Base-by-base conservation (phyloP, 805 yeast species). In the Debaryomyces hansenii region DNA sequence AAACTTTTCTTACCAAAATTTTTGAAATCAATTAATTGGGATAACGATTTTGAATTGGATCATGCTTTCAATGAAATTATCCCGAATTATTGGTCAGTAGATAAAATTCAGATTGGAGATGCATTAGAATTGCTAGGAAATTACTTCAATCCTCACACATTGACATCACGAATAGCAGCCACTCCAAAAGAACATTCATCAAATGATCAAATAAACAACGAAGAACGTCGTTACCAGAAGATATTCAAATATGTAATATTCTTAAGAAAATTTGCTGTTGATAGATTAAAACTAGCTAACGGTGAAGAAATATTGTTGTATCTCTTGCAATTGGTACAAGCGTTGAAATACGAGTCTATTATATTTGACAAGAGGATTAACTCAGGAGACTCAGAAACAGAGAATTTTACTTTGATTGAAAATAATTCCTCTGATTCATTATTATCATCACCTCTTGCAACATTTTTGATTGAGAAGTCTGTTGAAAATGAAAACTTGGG, bases 241-340 rank as follows among this genome's bases (percentile, higher is more conserved):
- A 63, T 72, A 11, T 66, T 61, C 50, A 55, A 54, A 40, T 61
- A 66, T 48, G 67, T 88, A 37, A 74, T 81, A 1, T 79, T 83
- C 6, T 89, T 92, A 11, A 72, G 97, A 40, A 80, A 87, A 5
- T 87, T 88, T 72, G 99, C 99, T 0, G 96, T 92, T 1, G 87
- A 88, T 53, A 69, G 97, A 47, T 69, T 92, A 40, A 79, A 82
- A 45, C 75, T 82, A 49, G 96, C 97, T 0, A 78, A 82, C 31
- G 94, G 89, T 55, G 84, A 79, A 9, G 97, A 92, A 52, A 63
- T 94, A 12, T 85, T 87, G 46, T 72, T 91, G 49, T 94, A 89
- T 58, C 69, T 94, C 52, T 75, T 92, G 45, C 99, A 94, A 64
- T 72, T 92, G 14, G 98, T 92, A 0, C 97, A 91, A 59, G 96